Percentiles rank a stretch among this genome's conserved stretches.
Evolutionary conservation across 768 basidiomycete species (phyloP).

Genomic region (Cantharellus anzutake): DNA sequence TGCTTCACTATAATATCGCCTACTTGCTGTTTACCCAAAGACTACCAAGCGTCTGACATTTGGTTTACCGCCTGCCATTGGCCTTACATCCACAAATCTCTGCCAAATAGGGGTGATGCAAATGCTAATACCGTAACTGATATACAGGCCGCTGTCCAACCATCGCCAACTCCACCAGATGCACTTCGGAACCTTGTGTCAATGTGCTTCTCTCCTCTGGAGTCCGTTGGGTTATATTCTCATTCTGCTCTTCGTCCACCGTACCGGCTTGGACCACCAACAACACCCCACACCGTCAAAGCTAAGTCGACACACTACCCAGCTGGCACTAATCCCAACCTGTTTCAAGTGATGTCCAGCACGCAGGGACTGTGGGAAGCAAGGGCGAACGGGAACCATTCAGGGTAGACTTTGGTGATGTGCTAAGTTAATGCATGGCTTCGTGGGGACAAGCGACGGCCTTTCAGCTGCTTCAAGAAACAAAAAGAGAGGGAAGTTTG

Average conservation of each 20-base stretch:
- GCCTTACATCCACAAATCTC: conserved; percentile 28
- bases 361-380: too few relatives aligned
- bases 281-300: conserved; percentile 42
- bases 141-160: conserved; percentile 18
- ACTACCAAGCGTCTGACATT: neutral
- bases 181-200: conserved; percentile 61
- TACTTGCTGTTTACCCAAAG: conserved; percentile 70
- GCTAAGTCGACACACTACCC: conserved; percentile 32
- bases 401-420: conserved; percentile 55
- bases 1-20: conserved; percentile 65
- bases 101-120: too few relatives aligned
- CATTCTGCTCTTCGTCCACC: conserved; percentile 1
- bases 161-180: conserved; percentile 19
- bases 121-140: too few relatives aligned
- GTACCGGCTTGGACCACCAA: conserved; percentile 10
- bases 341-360: too few relatives aligned
- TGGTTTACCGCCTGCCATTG: conserved; percentile 33
- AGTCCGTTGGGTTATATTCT: conserved; percentile 33
- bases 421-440: conserved; percentile 41
- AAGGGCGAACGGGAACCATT: conserved; percentile 39
- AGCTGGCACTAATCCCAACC: conserved; percentile 17
- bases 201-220: conserved; percentile 54
- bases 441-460: neutral
- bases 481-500: neutral
- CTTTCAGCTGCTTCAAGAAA: neutral